phyloP scores from a whole-genome alignment of 768 basidiomycete genomes.

The Boletus huronensis region DNA sequence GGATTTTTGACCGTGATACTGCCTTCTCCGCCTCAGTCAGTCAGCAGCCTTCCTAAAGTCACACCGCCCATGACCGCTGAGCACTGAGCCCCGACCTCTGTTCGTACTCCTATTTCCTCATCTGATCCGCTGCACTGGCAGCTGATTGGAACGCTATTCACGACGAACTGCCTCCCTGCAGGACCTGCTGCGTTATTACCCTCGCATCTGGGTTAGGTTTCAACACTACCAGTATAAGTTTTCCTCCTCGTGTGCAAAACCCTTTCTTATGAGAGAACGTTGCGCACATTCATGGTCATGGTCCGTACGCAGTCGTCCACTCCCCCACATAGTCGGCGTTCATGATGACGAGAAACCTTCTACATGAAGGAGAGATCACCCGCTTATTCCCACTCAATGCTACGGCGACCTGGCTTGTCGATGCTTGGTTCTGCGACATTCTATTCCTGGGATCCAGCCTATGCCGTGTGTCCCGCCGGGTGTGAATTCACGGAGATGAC shows the following conservation, averaged over 20 bases:
- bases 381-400: slow-evolving; percentile 19
- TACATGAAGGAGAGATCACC: slow-evolving; percentile 17
- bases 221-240: background rate
- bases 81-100: slow-evolving; percentile 8
- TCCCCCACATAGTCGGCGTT: slow-evolving; percentile 18
- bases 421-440: background rate
- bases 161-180: slow-evolving; percentile 4
- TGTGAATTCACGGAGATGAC: slow-evolving; percentile 26
- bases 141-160: slow-evolving; percentile 2
- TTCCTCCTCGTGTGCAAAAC: background rate
- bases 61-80: background rate
- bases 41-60: background rate
- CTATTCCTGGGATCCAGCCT: background rate
- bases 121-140: slow-evolving; percentile 13
- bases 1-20: background rate
- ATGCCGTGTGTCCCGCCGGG: background rate
- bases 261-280: background rate
- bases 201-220: background rate
- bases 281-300: background rate
- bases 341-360: slow-evolving; percentile 9
- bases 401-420: slow-evolving; percentile 4
- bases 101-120: slow-evolving; percentile 14
- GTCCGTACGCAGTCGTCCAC: background rate
- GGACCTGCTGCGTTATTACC: background rate
- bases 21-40: background rate